These are phyloP conservation scores for Hydrangea macrophylla DNA, from an alignment of 148 eudicot species.

Conservation along the genomic window DNA sequence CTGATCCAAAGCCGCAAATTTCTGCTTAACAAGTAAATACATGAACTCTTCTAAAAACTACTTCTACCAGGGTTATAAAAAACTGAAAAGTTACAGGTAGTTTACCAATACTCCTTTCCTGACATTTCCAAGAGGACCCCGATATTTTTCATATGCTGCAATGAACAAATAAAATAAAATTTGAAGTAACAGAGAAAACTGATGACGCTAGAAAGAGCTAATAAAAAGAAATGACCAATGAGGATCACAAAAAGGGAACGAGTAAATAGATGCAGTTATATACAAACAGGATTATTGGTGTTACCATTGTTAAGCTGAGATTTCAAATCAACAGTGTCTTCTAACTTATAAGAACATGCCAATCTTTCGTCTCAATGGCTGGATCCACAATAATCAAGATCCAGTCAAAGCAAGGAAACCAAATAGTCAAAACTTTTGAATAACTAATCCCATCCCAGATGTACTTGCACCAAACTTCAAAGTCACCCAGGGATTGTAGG, in stretches of 20 bases:
- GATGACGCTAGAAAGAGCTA: not conserved
- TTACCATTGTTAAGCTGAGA: not conserved
- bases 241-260: not conserved
- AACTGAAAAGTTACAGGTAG: constrained; percentile 10
- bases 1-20: not conserved
- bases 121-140: constrained; percentile 94
- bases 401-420: not conserved
- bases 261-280: not conserved
- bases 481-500: too few species aligned
- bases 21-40: not conserved
- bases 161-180: constrained; percentile 9
- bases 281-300: not conserved
- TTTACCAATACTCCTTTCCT: constrained; percentile 96
- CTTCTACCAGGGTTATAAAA: not conserved
- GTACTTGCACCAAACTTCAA: too few species aligned
- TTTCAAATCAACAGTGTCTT: not conserved
- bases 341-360: not conserved
- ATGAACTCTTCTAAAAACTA: not conserved
- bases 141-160: constrained; percentile 84
- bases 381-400: not conserved
- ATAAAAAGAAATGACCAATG: not conserved
- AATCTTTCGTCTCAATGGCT: not conserved
- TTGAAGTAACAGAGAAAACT: not conserved
- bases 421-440: not conserved
- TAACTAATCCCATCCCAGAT: not conserved